A percentile compares a stretch with the other conserved stretches of the same genome.
These are phyloP conservation scores for Diaporthe capsici DNA, from an alignment of 2,329 filamentous ascomycete species.

Conservation along the genomic window DNA sequence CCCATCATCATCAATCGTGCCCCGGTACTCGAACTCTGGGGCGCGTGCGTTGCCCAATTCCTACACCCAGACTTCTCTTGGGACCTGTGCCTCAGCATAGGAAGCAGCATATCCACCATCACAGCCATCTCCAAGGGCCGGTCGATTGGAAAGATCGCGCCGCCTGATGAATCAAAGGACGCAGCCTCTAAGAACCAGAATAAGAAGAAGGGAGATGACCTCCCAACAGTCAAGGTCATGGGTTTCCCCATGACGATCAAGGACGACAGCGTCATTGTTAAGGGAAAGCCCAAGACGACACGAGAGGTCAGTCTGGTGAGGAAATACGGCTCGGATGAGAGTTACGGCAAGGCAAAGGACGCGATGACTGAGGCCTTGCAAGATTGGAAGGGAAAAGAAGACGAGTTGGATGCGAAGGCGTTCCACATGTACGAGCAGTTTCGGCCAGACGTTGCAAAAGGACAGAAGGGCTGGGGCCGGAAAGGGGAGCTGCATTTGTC, in stretches of 20 bases:
- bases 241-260: constrained; percentile 38
- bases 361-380: constrained; percentile 30
- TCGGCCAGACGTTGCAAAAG: constrained; percentile 36
- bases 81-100: constrained; percentile 39
- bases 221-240: constrained; percentile 36
- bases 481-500: constrained; percentile 37
- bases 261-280: constrained; percentile 37
- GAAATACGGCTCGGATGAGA: constrained; percentile 34
- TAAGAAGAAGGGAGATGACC: background rate
- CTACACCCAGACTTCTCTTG: constrained; percentile 36
- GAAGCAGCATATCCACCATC: constrained; percentile 40
- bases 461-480: constrained; percentile 39
- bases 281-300: constrained; percentile 31
- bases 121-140: constrained; percentile 41
- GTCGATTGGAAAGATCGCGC: constrained; percentile 37
- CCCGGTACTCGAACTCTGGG: constrained; percentile 45
- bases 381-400: constrained; percentile 35
- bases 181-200: background rate
- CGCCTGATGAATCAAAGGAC: constrained; percentile 20
- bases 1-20: constrained; percentile 43
- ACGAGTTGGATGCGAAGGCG: constrained; percentile 36
- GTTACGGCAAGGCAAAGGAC: constrained; percentile 6
- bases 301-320: constrained; percentile 36
- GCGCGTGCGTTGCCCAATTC: constrained; percentile 50
- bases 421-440: constrained; percentile 41